Percentiles rank a stretch among this genome's conserved stretches.
Conservation (phyloP, 2,329 filamentous ascomycete genomes). For the Diaporthe velutina region DNA sequence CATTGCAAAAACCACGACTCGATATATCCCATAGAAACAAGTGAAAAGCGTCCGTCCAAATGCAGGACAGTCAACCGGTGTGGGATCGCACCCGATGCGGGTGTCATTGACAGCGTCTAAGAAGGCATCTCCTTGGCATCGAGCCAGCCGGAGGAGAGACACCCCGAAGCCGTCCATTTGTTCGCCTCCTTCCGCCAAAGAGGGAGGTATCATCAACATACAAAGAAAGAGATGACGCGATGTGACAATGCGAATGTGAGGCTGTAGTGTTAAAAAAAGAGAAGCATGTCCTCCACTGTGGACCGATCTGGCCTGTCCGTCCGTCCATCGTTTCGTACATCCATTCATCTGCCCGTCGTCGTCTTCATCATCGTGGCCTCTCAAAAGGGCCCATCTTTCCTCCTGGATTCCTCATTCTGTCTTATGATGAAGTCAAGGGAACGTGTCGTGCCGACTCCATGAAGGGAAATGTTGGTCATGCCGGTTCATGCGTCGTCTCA, state of each 20-base stretch:
- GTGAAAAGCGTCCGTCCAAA: conserved; percentile 16
- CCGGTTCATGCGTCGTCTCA: conserved; percentile 37
- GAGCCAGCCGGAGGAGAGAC: conserved; percentile 27
- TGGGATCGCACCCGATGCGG: conserved; percentile 29
- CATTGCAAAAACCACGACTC: conserved; percentile 17
- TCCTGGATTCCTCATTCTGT: conserved; percentile 7
- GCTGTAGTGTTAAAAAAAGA: conserved; percentile 7
- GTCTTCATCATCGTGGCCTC: conserved; percentile 18
- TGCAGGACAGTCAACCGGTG: conserved; percentile 27
- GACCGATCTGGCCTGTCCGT: background rate
- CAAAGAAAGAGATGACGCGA: conserved; percentile 34
- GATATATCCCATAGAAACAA: conserved; percentile 32
- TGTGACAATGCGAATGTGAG: conserved; percentile 28
- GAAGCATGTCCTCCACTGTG: conserved; percentile 19
- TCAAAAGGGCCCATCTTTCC: background rate
- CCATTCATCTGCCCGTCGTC: conserved; percentile 21
- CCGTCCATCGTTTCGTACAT: conserved; percentile 16
- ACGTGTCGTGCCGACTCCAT: conserved; percentile 29
- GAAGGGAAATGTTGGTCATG: conserved; percentile 33
- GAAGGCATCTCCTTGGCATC: conserved; percentile 26
- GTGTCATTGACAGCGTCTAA: conserved; percentile 12
- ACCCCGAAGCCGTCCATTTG: conserved; percentile 10
- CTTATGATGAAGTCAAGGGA: conserved; percentile 16
- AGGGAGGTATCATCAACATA: conserved; percentile 38
- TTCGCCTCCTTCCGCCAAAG: conserved; percentile 24